Conservation (phyloP, 2,329 filamentous ascomycete genomes). For the Ascochyta pisi region DNA sequence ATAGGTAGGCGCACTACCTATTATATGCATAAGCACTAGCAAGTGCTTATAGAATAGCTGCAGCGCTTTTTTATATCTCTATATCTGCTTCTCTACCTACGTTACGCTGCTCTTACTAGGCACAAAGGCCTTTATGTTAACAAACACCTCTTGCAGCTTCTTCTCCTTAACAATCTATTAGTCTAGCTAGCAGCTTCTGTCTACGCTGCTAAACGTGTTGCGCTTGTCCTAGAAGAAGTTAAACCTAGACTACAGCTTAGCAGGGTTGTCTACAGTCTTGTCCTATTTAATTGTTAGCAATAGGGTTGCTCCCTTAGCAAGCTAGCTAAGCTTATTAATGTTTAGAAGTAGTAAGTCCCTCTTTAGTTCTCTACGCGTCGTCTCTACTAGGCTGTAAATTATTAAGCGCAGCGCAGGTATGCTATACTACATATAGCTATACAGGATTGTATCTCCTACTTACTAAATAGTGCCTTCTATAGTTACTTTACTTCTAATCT, state of each 20-base stretch:
- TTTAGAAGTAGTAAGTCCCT: no score
- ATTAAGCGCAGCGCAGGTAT: constrained; percentile 22
- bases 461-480: constrained; percentile 9
- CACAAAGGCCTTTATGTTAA: neutral
- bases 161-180: no score
- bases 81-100: neutral
- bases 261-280: constrained; percentile 9
- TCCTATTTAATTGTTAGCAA: constrained; percentile 19
- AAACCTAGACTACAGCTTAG: neutral
- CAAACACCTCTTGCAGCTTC: no score
- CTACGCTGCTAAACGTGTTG: neutral
- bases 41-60: no score
- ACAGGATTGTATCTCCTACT: constrained; percentile 14
- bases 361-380: no score
- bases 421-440: constrained; percentile 18
- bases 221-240: neutral
- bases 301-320: no score
- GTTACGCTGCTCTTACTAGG: neutral
- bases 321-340: no score
- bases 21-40: no score
- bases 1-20: no score
- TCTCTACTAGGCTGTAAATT: constrained; percentile 19
- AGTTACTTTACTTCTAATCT: constrained; percentile 6
- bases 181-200: neutral
- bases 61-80: no score